Base-by-base conservation (phyloP, 2,329 filamentous ascomycete genomes). In the Acrocalymma vagum region DNA sequence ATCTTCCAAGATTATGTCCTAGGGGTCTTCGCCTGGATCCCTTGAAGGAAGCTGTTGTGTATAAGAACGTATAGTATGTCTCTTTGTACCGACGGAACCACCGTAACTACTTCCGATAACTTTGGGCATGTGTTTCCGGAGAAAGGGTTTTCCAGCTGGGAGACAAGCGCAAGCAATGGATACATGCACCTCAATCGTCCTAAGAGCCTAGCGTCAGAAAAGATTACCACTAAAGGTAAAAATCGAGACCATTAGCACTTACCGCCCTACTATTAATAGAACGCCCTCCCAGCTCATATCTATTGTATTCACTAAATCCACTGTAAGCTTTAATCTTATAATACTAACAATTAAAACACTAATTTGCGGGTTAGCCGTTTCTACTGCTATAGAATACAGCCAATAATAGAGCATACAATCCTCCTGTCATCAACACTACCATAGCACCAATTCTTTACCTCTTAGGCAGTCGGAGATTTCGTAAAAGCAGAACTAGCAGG, bases 71-170 rank as follows among this genome's bases (percentile, higher is more conserved):
- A 34, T 34, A 22, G 31, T 34, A 14, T 24, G 21, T 24, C 8
- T n/a, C 31, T 34, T 34, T 34, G 14, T 34, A 7, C n/a, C 11
- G 25, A 17, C 21, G n/a, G 32, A 35, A 35, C 10, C 15, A 5
- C 23, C 32, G 32, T 35, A 26, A 35, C 32, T 35, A 35, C 32
- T 35, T 26, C 32, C 21, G 14, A 35, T 35, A 24, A 35, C 14
- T 9, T n/a, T 25, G 14, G 20, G 32, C 32, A 25, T 35, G 32
- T 35, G 20, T 26, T 35, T 35, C 32, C 32, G 32, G 16, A 32
- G 29, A 32, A 32, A 32, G 29, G 29, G 29, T 32, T 32, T 32
- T 32, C 29, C 29, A 20, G 17, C 29, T 32, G 29, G 17, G 8
- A 32, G 29, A 20, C 29, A 23, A 20, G 29, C 29, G 29, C 29